These are phyloP conservation scores for Ceratobasidium sp. DNA, from an alignment of 1,284 basidiomycete species.

Conservation along the genomic window DNA sequence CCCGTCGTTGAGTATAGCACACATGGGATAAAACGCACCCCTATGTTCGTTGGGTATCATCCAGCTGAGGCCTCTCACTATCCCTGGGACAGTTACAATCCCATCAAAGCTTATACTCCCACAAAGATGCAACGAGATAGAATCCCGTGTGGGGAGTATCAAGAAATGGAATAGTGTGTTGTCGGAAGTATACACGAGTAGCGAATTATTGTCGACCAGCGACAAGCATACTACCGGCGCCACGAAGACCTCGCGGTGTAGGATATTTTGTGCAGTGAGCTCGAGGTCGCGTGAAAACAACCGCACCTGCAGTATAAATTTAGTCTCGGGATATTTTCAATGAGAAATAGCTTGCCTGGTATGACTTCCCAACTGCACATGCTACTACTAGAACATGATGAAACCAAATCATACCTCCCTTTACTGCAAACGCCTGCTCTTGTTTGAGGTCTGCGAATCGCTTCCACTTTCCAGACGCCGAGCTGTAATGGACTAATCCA, in stretches of 20 bases:
- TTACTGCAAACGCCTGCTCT: slow-evolving; percentile 86
- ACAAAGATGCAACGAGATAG: slow-evolving; percentile 85
- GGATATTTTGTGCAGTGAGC: slow-evolving; percentile 81
- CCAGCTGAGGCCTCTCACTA: slow-evolving; percentile 94
- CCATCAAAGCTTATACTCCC: slow-evolving; percentile 95
- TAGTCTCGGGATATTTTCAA: slow-evolving; percentile 17
- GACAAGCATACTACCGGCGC: slow-evolving; percentile 84
- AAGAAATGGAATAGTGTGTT: slow-evolving; percentile 94
- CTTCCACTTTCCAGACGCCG: slow-evolving; percentile 95
- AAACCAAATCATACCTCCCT: slow-evolving; percentile 95
- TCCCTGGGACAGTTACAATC: slow-evolving; percentile 81
- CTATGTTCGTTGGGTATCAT: slow-evolving; percentile 93
- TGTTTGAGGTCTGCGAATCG: slow-evolving; percentile 82
- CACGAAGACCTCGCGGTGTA: slow-evolving; percentile 80
- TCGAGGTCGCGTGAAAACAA: slow-evolving; percentile 95
- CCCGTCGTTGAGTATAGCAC: slow-evolving; percentile 3
- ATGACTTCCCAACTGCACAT: slow-evolving; percentile 76
- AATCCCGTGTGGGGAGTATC: slow-evolving; percentile 82
- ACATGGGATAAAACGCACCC: slow-evolving; percentile 59
- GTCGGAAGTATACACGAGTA: slow-evolving; percentile 97
- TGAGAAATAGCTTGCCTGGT: slow-evolving; percentile 63
- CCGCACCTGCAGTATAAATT: slow-evolving; percentile 67
- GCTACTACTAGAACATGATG: slow-evolving; percentile 93
- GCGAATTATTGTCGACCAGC: slow-evolving; percentile 85
- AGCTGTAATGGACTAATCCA: slow-evolving; percentile 92